Evolutionary conservation across 257 asterid species (phyloP).

Genomic region (Solanum clarkiae): DNA sequence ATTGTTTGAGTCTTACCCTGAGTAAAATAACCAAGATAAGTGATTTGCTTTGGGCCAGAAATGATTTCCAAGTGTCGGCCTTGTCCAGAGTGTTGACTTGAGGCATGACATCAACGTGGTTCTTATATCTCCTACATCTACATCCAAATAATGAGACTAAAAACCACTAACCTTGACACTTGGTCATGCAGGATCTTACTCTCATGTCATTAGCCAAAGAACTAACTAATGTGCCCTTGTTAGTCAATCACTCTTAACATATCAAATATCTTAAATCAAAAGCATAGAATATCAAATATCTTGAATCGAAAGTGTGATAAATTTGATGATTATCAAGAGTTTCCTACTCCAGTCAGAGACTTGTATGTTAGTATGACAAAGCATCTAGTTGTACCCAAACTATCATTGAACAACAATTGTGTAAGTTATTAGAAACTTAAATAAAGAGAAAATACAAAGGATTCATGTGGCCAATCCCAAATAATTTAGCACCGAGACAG

Average conservation of each 20-base stretch:
- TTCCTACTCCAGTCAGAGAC: background rate
- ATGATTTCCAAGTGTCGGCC: too few species aligned
- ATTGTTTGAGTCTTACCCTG: too few species aligned
- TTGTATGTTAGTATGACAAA: background rate
- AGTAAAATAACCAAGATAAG: too few species aligned
- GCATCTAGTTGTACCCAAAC: background rate
- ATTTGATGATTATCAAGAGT: background rate
- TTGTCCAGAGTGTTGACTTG: too few species aligned
- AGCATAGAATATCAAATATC: background rate
- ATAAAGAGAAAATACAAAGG: background rate
- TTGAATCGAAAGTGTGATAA: background rate
- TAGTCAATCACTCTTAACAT: background rate
- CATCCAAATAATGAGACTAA: background rate
- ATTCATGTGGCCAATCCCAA: background rate
- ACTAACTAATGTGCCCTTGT: background rate
- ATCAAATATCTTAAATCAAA: background rate
- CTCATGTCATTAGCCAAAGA: background rate
- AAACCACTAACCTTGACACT: background rate
- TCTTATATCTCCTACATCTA: background rate
- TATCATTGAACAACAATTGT: background rate
- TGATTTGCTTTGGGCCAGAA: too few species aligned
- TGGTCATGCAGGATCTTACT: background rate
- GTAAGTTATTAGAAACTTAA: background rate
- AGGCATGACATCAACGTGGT: background rate
- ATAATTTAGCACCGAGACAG: background rate